Conservation (phyloP, 768 basidiomycete genomes). For the Tubosaeta sp. region DNA sequence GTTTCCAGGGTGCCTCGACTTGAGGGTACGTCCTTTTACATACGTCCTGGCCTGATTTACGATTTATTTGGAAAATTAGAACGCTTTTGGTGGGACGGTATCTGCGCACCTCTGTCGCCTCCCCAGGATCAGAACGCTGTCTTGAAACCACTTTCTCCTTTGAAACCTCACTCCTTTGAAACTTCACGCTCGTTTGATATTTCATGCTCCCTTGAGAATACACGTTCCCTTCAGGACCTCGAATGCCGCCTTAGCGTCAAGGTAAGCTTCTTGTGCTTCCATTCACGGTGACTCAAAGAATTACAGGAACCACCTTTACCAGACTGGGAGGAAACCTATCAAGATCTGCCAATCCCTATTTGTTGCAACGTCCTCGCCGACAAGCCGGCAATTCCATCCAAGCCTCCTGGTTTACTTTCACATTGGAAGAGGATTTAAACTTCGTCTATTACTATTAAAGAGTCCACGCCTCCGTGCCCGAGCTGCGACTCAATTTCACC, state of each 20-base stretch:
- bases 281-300: neutral
- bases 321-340: neutral
- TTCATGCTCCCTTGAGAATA: neutral
- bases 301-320: neutral
- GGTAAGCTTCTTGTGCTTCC: neutral
- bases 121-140: neutral
- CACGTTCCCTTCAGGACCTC: neutral
- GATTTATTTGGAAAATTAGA: neutral
- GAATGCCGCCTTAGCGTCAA: neutral
- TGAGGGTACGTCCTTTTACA: slow-evolving; percentile 1
- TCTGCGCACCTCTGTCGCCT: neutral
- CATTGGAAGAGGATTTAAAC: neutral
- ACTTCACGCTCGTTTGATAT: neutral
- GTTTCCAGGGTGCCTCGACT: neutral
- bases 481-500: slow-evolving; percentile 4
- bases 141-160: neutral
- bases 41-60: neutral
- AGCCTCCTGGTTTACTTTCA: neutral
- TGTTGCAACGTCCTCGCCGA: neutral
- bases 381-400: slow-evolving; percentile 6
- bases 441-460: neutral
- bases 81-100: neutral
- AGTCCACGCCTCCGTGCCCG: neutral
- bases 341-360: neutral
- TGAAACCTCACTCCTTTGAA: neutral